A percentile compares a stretch with the other conserved stretches of the same genome.
phyloP scores from a whole-genome alignment of 176 grass and related monocot genomes.

The sorghum (Sorghum bicolor) region DNA sequence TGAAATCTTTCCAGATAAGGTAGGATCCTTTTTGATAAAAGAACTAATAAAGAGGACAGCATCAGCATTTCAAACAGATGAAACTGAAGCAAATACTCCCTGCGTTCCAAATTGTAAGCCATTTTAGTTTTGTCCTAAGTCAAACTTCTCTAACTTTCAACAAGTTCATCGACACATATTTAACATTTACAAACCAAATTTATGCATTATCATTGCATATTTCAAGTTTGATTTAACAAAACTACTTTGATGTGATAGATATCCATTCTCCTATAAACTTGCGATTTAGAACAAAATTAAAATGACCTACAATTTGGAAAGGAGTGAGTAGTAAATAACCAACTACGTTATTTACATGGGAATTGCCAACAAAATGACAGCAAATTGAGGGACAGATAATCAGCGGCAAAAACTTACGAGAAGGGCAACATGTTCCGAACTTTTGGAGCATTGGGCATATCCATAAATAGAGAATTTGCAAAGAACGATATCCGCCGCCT shows the following conservation, averaged over 20 bases:
- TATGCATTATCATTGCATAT: not conserved
- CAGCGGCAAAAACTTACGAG: slow-evolving; percentile 65
- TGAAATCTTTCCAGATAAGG: not conserved
- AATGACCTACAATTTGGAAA: not conserved
- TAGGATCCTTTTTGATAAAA: not conserved
- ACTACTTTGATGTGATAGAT: not conserved
- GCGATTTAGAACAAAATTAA: not conserved
- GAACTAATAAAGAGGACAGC: not conserved
- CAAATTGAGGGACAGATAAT: not conserved
- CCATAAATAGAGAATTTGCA: slow-evolving; percentile 98
- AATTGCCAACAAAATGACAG: not conserved
- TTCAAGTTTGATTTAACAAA: not conserved
- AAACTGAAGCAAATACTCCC: not conserved
- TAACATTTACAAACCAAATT: not conserved
- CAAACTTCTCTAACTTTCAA: not conserved
- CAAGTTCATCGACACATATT: not conserved
- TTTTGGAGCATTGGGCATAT: slow-evolving; percentile 96
- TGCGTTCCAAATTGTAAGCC: not conserved
- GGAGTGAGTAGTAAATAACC: not conserved
- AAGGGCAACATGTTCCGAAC: slow-evolving; percentile 95
- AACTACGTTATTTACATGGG: not conserved
- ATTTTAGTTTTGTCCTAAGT: not conserved
- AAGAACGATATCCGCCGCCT: slow-evolving; percentile 96
- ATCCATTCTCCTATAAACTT: not conserved
- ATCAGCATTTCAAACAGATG: not conserved